Evolutionary conservation across 352 stramenopile genomes (phyloP).

Genomic region (Pythium brachiatum): DNA sequence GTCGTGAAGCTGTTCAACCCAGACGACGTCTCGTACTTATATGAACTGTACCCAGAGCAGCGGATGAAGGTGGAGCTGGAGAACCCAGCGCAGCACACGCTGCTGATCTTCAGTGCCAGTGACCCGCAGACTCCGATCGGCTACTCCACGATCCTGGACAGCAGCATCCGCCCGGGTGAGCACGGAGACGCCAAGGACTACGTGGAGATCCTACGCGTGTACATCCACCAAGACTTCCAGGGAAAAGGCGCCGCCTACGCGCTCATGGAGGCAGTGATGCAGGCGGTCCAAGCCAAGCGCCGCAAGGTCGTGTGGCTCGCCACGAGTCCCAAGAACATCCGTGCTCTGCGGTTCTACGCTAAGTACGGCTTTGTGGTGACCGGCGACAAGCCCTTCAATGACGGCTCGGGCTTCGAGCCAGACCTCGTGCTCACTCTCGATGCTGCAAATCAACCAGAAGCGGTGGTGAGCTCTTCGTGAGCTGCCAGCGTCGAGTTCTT

Average conservation of each 20-base stretch:
- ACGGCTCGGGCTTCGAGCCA: constrained; percentile 14
- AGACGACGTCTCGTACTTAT: constrained; percentile 17
- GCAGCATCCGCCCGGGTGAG: constrained; percentile 27
- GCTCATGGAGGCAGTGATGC: constrained; percentile 32
- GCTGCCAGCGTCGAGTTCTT: neutral
- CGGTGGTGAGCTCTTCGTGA: too few relatives aligned
- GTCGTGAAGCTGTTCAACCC: constrained; percentile 22
- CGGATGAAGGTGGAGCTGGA: constrained; percentile 23
- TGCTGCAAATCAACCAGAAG: too few relatives aligned
- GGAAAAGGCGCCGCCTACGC: constrained; percentile 25
- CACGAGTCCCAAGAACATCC: constrained; percentile 29
- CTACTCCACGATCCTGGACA: constrained; percentile 29
- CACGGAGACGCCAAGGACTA: constrained; percentile 15
- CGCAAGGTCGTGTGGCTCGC: constrained; percentile 31
- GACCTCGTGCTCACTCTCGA: constrained; percentile 15
- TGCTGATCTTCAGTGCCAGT: constrained; percentile 22
- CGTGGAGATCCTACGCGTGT: constrained; percentile 34
- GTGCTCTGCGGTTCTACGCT: constrained; percentile 33
- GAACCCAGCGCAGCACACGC: constrained; percentile 20
- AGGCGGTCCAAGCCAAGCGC: constrained; percentile 17
- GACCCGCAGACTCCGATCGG: constrained; percentile 10
- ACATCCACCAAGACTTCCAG: constrained; percentile 30
- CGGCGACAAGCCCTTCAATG: constrained; percentile 27
- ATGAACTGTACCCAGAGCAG: constrained; percentile 17
- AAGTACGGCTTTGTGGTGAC: constrained; percentile 33